Evolutionary conservation across 2,329 filamentous ascomycete genomes (phyloP), one percentile per base, ranked within the genome.

Genomic region (Epichloe brachyelytri): DNA sequence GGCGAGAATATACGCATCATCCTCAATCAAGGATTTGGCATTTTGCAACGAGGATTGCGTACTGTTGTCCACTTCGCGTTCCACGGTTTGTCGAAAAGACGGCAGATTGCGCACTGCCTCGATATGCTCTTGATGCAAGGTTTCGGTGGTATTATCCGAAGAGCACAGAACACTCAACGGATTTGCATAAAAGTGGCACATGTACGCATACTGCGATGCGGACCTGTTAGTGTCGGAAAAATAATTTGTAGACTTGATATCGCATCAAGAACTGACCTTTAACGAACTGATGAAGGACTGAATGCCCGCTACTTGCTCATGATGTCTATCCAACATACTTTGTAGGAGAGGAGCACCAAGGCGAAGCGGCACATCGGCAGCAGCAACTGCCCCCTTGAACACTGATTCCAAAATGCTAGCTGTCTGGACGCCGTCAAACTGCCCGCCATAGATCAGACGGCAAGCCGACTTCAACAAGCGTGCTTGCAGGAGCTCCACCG

Each of bases 151-250:
- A 15, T 59, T 57, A 38, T 54, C 57, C 22, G 54, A 54, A 2
- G 68, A 68, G 10, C 82, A 65, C 36, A 91, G 73, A 4, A 88
- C 64, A 54, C 82, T 87, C 3, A 89, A 70, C 1, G 84, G 79
- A 58, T 89, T 91, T 39, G 84, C 85, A 58, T 88, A 91, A 61
- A 87, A 91, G 63, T 89, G 85, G 52, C 83, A 87, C 86, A 94
- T 90, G 62, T 89, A 88, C 1, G 83, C 80, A 66, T 91, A 93
- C 78, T 88, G 44, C 46, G n/a, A 38, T 15, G 46, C 46, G 19
- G 22, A 43, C n/a, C 20, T 17, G 40, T 52, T 46, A 51, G 51
- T n/a, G 15, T 33, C 19, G 3, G 11, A 39, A 12, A 30, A 5
- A 10, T 15, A 26, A 47, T n/a, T n/a, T n/a, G 8, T 11, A 4